phyloP scores from a whole-genome alignment of 768 basidiomycete genomes.

The Trametes cubensis region DNA sequence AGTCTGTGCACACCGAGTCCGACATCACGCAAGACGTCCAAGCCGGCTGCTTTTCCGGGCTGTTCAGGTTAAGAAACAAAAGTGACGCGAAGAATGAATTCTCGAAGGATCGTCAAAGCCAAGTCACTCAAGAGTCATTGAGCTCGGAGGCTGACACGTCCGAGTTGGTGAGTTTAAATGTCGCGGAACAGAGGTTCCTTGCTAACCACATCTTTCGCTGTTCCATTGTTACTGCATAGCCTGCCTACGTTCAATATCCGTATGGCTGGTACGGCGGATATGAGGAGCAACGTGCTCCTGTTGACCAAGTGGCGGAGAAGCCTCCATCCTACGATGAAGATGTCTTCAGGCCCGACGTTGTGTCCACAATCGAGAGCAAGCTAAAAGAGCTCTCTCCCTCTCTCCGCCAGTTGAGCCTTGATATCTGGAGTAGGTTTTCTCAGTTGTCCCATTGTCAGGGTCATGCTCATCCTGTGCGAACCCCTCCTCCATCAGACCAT shows the following conservation, averaged over 20 bases:
- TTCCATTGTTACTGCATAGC: slow-evolving; percentile 1
- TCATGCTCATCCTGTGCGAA: background rate
- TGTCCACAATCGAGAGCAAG: slow-evolving; percentile 54
- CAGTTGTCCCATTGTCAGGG: background rate
- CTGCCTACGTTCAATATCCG: slow-evolving; percentile 12
- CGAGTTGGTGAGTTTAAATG: too few species aligned
- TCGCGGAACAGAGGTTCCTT: too few species aligned
- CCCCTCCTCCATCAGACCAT: slow-evolving; percentile 19
- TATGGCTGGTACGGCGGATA: slow-evolving; percentile 18
- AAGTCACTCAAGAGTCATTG: too few species aligned
- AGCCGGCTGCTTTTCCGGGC: slow-evolving; percentile 13
- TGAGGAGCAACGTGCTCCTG: background rate
- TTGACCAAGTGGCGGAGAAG: background rate
- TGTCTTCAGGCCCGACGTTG: slow-evolving; percentile 39
- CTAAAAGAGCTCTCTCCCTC: slow-evolving; percentile 54
- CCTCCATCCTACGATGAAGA: slow-evolving; percentile 30
- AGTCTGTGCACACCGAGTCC: background rate
- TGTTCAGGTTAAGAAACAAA: slow-evolving; percentile 8
- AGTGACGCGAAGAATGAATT: background rate
- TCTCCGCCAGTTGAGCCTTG: slow-evolving; percentile 65
- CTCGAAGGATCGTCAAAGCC: background rate
- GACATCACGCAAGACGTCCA: background rate
- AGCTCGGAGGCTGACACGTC: too few species aligned
- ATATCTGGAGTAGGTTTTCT: slow-evolving; percentile 64
- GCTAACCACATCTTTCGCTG: too few species aligned